Percentiles rank a stretch among this genome's conserved stretches.
Conservation (phyloP, 1,284 basidiomycete species). For the Puccinia horiana region DNA sequence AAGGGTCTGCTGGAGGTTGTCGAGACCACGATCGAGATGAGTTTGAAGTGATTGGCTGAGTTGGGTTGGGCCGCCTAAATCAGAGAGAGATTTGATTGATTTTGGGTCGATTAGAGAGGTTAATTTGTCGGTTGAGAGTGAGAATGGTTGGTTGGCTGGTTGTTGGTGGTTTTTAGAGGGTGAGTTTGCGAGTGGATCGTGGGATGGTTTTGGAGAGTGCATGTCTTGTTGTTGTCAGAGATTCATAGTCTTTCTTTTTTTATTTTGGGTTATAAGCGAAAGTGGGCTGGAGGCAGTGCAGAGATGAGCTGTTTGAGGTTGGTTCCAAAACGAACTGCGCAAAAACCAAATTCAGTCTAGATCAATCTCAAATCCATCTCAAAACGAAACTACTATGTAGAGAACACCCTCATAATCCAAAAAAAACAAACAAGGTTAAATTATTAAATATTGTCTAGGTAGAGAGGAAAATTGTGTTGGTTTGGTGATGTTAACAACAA, state of each 20-base stretch:
- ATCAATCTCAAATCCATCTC: no score
- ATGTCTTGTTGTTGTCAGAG: neutral
- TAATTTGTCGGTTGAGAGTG: slow-evolving; percentile 62
- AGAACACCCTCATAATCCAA: no score
- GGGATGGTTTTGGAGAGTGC: neutral
- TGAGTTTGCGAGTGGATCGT: neutral
- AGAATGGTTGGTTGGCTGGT: neutral
- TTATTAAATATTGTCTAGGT: neutral
- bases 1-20: slow-evolving; percentile 49
- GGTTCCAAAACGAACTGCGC: no score
- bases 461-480: neutral
- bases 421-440: neutral
- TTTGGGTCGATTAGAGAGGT: slow-evolving; percentile 89
- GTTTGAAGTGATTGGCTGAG: slow-evolving; percentile 76
- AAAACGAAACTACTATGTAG: neutral
- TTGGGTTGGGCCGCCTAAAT: slow-evolving; percentile 72
- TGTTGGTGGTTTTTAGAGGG: neutral
- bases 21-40: slow-evolving; percentile 65
- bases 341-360: no score
- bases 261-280: no score
- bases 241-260: no score
- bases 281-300: no score
- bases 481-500: no score
- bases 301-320: no score
- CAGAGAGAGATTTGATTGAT: slow-evolving; percentile 67